Evolutionary conservation across 768 basidiomycete genomes (phyloP), one percentile per base, ranked within the genome.

Genomic region (Pleurotus ostreatus): DNA sequence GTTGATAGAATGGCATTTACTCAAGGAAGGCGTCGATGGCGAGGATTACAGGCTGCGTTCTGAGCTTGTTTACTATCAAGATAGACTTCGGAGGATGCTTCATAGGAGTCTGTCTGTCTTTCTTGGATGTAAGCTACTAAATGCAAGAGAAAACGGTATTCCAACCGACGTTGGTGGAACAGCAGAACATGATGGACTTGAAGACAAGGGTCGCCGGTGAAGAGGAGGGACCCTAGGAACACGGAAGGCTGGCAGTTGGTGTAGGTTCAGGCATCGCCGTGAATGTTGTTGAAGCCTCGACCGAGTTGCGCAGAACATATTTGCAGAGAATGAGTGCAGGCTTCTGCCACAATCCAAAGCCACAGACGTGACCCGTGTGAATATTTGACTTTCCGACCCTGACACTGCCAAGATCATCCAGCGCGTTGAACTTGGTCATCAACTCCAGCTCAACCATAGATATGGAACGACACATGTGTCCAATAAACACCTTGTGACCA

Each of bases 51-150:
- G 86, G 85, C 55, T 84, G 82, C 39, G 89, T 92, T 45, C 89
- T 81, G 30, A 88, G 74, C 68, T 92, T 92, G 73, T 92, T 92
- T 12, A 92, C 88, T 59, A 92, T 80, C 51, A 92, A 79, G 41
- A 90, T 84, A 44, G 81, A 76, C 64, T 82, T 82, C 43, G 82
- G 85, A 22, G 80, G 75, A 49, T 70, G 65, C 16, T 68, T 63
- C 20, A 69, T 59, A 20, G 66, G 61, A 55, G 59, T 60, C 66
- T 64, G 64, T 65, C 78, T 78, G 65, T 73, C 63, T 71, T 73
- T 71, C 59, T 59, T 39, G 51, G 49, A 52, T 22, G 40, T 52
- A 52, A 52, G 60, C 62, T 41, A 39, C 23, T 15, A 9, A 52
- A 52, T 22, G 26, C 8, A 16, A 23, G 15, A 39, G 38, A 16